These are phyloP conservation scores for Eucalyptus pauciflora DNA, from an alignment of 345 rosid species.

Conservation along the genomic window DNA sequence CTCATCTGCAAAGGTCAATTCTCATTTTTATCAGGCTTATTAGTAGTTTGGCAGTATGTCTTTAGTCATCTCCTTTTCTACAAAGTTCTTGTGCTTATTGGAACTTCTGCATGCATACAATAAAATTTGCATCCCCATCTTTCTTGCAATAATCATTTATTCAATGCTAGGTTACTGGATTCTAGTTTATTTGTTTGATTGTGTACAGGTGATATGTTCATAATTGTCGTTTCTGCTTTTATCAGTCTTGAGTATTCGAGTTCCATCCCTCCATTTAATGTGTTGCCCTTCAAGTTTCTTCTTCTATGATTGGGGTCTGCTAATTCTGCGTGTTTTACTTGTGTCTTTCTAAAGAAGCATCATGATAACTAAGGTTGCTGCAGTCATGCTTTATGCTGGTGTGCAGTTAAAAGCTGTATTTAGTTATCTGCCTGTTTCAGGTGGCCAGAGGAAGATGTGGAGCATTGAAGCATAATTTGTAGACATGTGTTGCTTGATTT, in stretches of 20 bases:
- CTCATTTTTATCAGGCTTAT: conserved; percentile 1
- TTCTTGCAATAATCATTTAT: neutral
- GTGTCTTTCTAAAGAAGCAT: neutral
- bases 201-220: neutral
- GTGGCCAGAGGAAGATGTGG: neutral
- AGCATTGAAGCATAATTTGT: neutral
- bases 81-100: neutral
- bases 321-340: neutral
- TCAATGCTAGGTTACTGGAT: neutral
- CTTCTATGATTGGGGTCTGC: neutral
- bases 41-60: neutral
- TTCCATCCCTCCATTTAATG: neutral
- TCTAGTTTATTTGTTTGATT: neutral
- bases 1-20: conserved; percentile 74
- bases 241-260: neutral
- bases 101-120: neutral
- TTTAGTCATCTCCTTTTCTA: neutral
- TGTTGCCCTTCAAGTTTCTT: neutral
- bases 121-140: neutral
- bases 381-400: neutral
- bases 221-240: neutral
- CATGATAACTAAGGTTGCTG: neutral
- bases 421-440: neutral
- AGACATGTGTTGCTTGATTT: neutral
- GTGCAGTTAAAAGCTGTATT: neutral